Conservation (phyloP, 2,329 filamentous ascomycete species). For the Aspergillus oerlinghausenensis region DNA sequence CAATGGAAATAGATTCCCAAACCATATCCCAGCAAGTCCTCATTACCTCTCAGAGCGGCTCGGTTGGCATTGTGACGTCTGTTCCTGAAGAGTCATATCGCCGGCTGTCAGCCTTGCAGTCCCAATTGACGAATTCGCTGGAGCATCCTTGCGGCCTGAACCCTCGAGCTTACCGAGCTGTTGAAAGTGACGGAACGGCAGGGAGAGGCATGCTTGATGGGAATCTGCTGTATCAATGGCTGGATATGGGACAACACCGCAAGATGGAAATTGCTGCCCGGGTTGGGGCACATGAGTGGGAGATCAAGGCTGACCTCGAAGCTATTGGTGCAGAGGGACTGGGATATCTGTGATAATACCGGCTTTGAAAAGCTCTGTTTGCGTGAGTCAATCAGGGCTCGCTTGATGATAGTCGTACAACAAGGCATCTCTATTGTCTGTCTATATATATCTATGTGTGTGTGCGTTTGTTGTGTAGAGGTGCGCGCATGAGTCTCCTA, state of each 20-base stretch:
- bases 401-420: background rate
- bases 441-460: background rate
- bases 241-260: conserved; percentile 67
- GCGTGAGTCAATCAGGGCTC: background rate
- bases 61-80: conserved; percentile 70
- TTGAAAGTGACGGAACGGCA: conserved; percentile 47
- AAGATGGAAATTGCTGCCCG: conserved; percentile 68
- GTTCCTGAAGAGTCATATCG: conserved; percentile 78
- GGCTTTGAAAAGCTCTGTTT: background rate
- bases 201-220: conserved; percentile 72
- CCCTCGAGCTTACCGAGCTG: conserved; percentile 68
- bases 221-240: conserved; percentile 67
- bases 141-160: conserved; percentile 77
- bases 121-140: conserved; percentile 71
- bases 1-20: conserved; percentile 35
- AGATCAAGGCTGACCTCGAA: conserved; percentile 66
- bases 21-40: conserved; percentile 54
- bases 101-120: conserved; percentile 73
- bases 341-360: conserved; percentile 34
- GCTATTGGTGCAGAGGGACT: conserved; percentile 61
- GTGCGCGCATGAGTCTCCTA: background rate
- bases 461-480: background rate
- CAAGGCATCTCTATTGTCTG: background rate
- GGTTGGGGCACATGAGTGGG: conserved; percentile 64
- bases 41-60: conserved; percentile 69